Evolutionary conservation across 2,329 filamentous ascomycete genomes (phyloP).

Genomic region (Didymellaceae sp.): DNA sequence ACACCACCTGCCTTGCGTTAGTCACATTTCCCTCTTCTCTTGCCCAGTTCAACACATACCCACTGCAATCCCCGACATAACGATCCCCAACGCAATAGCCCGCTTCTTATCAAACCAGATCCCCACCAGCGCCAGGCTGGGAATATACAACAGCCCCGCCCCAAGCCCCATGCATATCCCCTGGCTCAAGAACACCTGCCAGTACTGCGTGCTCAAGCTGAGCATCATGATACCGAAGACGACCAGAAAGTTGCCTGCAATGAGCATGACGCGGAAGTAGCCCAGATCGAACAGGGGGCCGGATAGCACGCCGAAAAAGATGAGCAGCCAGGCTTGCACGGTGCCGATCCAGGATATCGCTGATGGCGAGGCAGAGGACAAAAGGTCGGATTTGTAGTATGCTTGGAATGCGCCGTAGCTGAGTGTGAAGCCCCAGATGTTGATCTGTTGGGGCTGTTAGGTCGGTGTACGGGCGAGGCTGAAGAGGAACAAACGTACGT

Average conservation of each 20-base stretch:
- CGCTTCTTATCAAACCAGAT: constrained; percentile 46
- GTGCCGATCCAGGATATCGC: constrained; percentile 57
- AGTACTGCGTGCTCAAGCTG: constrained; percentile 61
- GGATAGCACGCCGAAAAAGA: constrained; percentile 59
- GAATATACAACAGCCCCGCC: constrained; percentile 47
- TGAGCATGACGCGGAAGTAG: constrained; percentile 54
- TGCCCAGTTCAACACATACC: constrained; percentile 28
- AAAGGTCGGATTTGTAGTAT: constrained; percentile 53
- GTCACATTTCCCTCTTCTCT: not conserved
- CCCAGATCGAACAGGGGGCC: constrained; percentile 57
- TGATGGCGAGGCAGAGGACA: constrained; percentile 43
- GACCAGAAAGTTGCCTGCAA: constrained; percentile 58
- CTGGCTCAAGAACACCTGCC: constrained; percentile 62
- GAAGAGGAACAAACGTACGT: constrained; percentile 9
- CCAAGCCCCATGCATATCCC: constrained; percentile 57
- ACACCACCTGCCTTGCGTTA: constrained; percentile 39
- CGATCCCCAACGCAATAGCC: constrained; percentile 44
- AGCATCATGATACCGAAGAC: constrained; percentile 70
- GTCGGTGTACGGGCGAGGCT: not conserved
- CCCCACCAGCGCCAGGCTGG: constrained; percentile 45
- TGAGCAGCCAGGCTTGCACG: constrained; percentile 56
- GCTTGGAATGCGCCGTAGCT: constrained; percentile 54
- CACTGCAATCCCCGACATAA: constrained; percentile 49
- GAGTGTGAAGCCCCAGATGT: constrained; percentile 50
- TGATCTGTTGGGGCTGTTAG: constrained; percentile 7